Percentiles rank a stretch among this genome's conserved stretches.
Evolutionary conservation across 192 early-diverging fungal species (phyloP).

Genomic region (Backusella liffmaniae): DNA sequence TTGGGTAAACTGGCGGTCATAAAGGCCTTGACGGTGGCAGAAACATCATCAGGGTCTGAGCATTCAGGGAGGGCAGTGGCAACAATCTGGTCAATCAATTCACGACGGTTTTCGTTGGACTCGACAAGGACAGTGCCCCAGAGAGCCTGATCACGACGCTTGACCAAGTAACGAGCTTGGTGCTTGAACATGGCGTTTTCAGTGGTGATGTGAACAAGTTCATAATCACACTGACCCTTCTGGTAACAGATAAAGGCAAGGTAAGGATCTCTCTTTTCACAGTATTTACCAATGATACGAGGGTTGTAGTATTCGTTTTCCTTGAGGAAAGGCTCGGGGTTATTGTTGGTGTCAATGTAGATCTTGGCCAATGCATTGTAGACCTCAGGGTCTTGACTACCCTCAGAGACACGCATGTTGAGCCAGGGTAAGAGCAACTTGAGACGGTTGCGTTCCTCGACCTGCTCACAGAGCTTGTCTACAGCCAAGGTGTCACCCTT

Average conservation of each 20-base stretch:
- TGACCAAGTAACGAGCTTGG: slow-evolving; percentile 95
- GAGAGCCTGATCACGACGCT: slow-evolving; percentile 77
- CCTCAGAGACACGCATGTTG: slow-evolving; percentile 85
- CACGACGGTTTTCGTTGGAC: slow-evolving; percentile 80
- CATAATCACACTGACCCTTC: slow-evolving; percentile 92
- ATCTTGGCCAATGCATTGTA: slow-evolving; percentile 99
- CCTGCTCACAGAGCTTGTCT: slow-evolving; percentile 82
- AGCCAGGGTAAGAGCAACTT: slow-evolving; percentile 96
- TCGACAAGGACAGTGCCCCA: slow-evolving; percentile 84
- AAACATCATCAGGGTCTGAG: slow-evolving; percentile 96
- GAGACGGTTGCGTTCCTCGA: slow-evolving; percentile 95
- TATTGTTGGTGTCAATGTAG: slow-evolving; percentile 99
- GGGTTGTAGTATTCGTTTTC: slow-evolving; percentile 89
- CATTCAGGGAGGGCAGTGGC: slow-evolving; percentile 92
- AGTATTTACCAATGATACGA: slow-evolving; percentile 93
- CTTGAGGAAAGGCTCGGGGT: slow-evolving; percentile 93
- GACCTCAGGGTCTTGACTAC: slow-evolving; percentile 84
- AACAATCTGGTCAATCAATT: slow-evolving; percentile 93
- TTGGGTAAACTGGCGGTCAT: slow-evolving; percentile 95
- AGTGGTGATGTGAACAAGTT: slow-evolving; percentile 94
- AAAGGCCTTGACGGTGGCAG: slow-evolving; percentile 96
- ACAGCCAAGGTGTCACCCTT: slow-evolving; percentile 77
- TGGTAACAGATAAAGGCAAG: slow-evolving; percentile 95
- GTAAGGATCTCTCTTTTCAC: slow-evolving; percentile 97
- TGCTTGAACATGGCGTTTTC: slow-evolving; percentile 99